Evolutionary conservation across 495 filamentous ascomycete species (phyloP), one percentile per base, ranked within the genome.

Genomic region (Penicillium antarcticum): DNA sequence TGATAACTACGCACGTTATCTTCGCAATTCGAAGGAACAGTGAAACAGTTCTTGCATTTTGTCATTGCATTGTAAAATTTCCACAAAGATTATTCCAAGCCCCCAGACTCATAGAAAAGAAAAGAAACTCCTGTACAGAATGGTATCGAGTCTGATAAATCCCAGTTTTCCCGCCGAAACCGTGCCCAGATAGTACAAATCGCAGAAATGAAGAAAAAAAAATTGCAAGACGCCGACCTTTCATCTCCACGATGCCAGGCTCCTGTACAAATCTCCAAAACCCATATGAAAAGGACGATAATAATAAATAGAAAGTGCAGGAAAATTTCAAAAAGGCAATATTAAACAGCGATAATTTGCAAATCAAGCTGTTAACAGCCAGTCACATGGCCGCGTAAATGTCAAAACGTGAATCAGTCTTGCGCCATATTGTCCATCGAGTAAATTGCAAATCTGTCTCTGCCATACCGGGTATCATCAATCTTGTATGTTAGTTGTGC

Each of bases 71-170:
- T 29, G 12, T 50, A 49, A 38, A 56, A 65, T 65, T 64, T 65
- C 54, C 61, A 58, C 55, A 18, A 45, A 43, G 34, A 12, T 33
- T 41, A 48, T 14, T 18, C 29, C 38, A 46, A 38, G 31, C 42
- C 53, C 41, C 44, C 41, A 44, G 43, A 14, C 42, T 35, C 52
- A 34, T 41, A 37, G 44, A 47, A 35, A 26, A 36, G 40, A 48
- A 32, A 29, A 48, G 37, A 45, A 59, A 68, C 68, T 61, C 70
- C 68, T 69, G 54, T 70, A 65, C 62, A 70, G 62, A 69, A 68
- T 73, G 70, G 70, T 73, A 73, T 73, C 70, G 65, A 73, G 58
- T 71, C 54, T 58, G 60, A 50, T 55, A 45, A 46, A 57, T 56
- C 48, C 57, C 53, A 35, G 47, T 32, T 36, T 33, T 51, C 58